Evolutionary conservation across 1,139 yeast species (phyloP), one percentile per base, ranked within the genome.

Genomic region (Debaryomyces sp.): DNA sequence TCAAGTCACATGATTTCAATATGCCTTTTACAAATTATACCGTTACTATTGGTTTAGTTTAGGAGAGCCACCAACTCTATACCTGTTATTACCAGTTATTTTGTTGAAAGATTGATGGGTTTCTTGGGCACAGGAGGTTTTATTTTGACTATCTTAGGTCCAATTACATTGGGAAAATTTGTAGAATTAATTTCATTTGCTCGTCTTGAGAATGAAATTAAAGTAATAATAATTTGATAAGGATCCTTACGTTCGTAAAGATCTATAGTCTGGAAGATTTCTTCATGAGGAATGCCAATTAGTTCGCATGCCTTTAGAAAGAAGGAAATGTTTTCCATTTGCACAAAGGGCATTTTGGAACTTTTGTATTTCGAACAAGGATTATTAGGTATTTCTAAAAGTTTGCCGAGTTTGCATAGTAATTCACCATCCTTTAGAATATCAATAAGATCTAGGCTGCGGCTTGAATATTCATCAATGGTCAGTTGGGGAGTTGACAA

Each of bases 281-380:
- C 97, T 61, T 89, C 92, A 54, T 87, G 89, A 4, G 94, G 90
- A 3, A 90, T 84, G 1, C 95, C 94, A 41, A 85, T 70, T 3
- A 60, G 45, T 52, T 82, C 78, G 47, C 89, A 83, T 44, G 85
- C 80, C 13, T 73, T 67, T 32, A 90, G 69, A 60, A 89, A 90
- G 53, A 82, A 80, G 39, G 90, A 84, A 36, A 90, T 89, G 59
- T 89, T 89, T 62, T 90, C 96, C 96, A 89, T 89, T 68, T 86
- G 90, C 9, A 89, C 84, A 66, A 90, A 90, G 2, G 96, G 94
- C 87, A 89, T 84, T 45, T 72, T 73, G n/a, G 91, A 82, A 43
- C 73, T 74, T 61, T 86, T 88, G 64, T 66, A 85, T 54, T 75
- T 81, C 3, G 57, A 51, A 18, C 49, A 84, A 54, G 64, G 80